phyloP scores from a whole-genome alignment of 2,329 filamentous ascomycete species.

The Ascochyta viciae-villosae region DNA sequence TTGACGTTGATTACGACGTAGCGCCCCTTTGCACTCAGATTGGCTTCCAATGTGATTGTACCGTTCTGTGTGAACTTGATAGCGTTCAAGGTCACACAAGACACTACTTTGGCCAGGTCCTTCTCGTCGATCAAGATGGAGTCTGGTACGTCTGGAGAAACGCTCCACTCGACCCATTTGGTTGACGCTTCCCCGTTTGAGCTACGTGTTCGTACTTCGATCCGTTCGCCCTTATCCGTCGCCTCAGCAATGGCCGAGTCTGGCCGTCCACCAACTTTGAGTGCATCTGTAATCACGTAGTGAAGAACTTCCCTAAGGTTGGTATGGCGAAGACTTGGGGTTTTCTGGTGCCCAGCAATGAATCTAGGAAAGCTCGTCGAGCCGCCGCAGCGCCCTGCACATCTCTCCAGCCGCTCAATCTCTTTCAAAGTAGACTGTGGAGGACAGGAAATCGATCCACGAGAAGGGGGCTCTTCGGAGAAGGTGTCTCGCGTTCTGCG shows the following conservation, averaged over 20 bases:
- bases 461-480: conserved; percentile 37
- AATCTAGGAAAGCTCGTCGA: conserved; percentile 41
- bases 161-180: conserved; percentile 59
- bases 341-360: conserved; percentile 50
- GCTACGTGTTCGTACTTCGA: conserved; percentile 56
- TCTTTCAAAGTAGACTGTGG: conserved; percentile 18
- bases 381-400: conserved; percentile 33
- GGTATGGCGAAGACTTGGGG: conserved; percentile 56
- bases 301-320: conserved; percentile 59
- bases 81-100: conserved; percentile 70
- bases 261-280: conserved; percentile 60
- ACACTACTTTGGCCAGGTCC: conserved; percentile 69
- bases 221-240: conserved; percentile 56
- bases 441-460: conserved; percentile 27
- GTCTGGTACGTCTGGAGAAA: conserved; percentile 59
- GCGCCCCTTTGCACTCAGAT: conserved; percentile 58
- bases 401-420: conserved; percentile 27
- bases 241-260: conserved; percentile 59
- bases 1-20: conserved; percentile 67
- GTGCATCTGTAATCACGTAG: conserved; percentile 60
- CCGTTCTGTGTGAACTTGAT: conserved; percentile 75
- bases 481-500: conserved; percentile 38
- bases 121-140: conserved; percentile 67
- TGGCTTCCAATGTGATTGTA: conserved; percentile 63
- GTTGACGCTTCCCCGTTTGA: conserved; percentile 54